Evolutionary conservation across 441 rosid species (phyloP).

Genomic region (Aleurites moluccanus): DNA sequence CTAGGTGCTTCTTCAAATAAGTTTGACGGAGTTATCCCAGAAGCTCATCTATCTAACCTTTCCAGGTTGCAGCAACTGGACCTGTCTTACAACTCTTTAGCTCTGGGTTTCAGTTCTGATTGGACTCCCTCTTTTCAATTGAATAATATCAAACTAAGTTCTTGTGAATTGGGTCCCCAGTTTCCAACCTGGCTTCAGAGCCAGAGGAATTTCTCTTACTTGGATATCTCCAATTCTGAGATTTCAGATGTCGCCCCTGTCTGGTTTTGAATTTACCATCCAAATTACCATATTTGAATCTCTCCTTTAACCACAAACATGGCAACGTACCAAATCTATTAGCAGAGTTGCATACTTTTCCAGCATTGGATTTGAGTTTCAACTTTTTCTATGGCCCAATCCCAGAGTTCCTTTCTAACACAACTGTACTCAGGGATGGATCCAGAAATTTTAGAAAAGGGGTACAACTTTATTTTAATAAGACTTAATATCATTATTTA

Average conservation of each 20-base stretch:
- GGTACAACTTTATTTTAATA: too few species aligned
- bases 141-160: neutral
- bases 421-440: too few species aligned
- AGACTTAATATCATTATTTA: too few species aligned
- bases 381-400: slow-evolving; percentile 21
- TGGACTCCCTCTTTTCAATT: slow-evolving; percentile 15
- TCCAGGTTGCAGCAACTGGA: slow-evolving; percentile 11
- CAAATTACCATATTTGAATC: neutral
- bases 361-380: slow-evolving; percentile 17
- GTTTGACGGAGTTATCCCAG: neutral
- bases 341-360: neutral
- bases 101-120: neutral
- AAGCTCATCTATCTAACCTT: slow-evolving; percentile 14
- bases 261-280: slow-evolving; percentile 16
- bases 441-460: too few species aligned
- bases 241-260: slow-evolving; percentile 3
- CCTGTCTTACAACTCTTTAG: slow-evolving; percentile 16
- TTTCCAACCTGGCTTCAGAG: slow-evolving; percentile 1
- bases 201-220: neutral
- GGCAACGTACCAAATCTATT: neutral
- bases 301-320: neutral
- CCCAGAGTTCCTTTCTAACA: neutral
- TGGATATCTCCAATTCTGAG: slow-evolving; percentile 16
- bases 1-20: slow-evolving; percentile 2
- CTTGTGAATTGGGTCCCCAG: neutral